Evolutionary conservation across 305 asterid species (phyloP).

Genomic region (Lippia alba): DNA sequence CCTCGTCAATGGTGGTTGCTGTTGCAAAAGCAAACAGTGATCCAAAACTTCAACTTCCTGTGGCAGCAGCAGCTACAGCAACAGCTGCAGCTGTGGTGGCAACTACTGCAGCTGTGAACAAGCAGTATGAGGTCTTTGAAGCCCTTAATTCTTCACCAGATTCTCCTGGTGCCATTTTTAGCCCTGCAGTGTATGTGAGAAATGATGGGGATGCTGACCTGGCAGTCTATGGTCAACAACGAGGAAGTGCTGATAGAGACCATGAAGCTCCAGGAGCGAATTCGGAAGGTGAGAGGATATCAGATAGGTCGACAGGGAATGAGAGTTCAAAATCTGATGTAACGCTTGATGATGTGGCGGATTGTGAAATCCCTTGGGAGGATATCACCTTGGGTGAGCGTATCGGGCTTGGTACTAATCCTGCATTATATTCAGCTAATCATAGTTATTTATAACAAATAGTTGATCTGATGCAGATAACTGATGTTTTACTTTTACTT

Average conservation of each 20-base stretch:
- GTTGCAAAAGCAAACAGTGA: constrained; percentile 64
- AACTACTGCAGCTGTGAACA: constrained; percentile 80
- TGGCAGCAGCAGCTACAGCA: constrained; percentile 94
- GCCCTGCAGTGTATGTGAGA: constrained; percentile 44
- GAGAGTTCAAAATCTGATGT: constrained; percentile 81
- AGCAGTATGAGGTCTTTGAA: constrained; percentile 74
- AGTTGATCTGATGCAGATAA: constrained; percentile 22
- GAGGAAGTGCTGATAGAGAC: constrained; percentile 57
- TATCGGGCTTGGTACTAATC: constrained; percentile 90
- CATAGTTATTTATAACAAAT: constrained; percentile 29
- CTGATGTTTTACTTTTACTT: constrained; percentile 27
- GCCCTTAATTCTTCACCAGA: constrained; percentile 58
- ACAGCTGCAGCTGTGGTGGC: constrained; percentile 96
- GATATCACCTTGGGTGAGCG: constrained; percentile 98
- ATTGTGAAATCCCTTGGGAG: constrained; percentile 95
- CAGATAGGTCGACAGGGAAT: constrained; percentile 76
- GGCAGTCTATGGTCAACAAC: constrained; percentile 42
- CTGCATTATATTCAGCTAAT: constrained; percentile 32
- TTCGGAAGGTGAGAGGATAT: constrained; percentile 81
- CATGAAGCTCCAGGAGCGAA: constrained; percentile 52
- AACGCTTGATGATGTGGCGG: constrained; percentile 87
- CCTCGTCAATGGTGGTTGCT: constrained; percentile 91
- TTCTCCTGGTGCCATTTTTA: constrained; percentile 42
- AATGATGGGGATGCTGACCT: constrained; percentile 63
- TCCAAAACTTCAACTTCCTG: constrained; percentile 75